Conservation (phyloP, 306 rosid genomes). For the Cucumis hystrix region DNA sequence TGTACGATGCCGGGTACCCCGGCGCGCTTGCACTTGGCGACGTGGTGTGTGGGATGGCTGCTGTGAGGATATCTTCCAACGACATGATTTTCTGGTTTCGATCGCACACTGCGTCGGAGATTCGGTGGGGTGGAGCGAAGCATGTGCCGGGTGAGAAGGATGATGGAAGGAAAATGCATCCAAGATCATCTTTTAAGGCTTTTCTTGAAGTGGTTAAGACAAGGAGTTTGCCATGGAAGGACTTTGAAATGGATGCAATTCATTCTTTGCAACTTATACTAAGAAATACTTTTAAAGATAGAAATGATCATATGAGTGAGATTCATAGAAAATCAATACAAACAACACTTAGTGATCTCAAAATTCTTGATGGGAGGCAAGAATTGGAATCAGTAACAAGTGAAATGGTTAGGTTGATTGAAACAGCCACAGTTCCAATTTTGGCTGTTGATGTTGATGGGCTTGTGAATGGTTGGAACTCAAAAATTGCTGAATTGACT, state of each 20-base stretch:
- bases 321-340: conserved; percentile 14
- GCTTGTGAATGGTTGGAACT: conserved; percentile 60
- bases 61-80: conserved; percentile 33
- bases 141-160: conserved; percentile 54
- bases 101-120: conserved; percentile 54
- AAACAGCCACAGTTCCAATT: neutral
- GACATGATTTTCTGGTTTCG: conserved; percentile 77
- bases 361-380: conserved; percentile 6
- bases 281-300: conserved; percentile 35
- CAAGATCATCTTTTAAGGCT: conserved; percentile 25
- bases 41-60: conserved; percentile 65
- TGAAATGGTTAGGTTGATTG: neutral
- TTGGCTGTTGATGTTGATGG: conserved; percentile 16
- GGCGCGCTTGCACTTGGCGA: conserved; percentile 45
- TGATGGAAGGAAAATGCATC: conserved; percentile 49
- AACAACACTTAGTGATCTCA: conserved; percentile 13
- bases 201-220: neutral
- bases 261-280: conserved; percentile 61
- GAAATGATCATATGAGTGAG: conserved; percentile 7
- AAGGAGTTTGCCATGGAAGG: conserved; percentile 71
- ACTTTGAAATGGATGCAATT: conserved; percentile 56
- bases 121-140: conserved; percentile 76
- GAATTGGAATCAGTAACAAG: neutral
- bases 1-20: conserved; percentile 69
- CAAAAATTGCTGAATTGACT: conserved; percentile 35